phyloP scores from a whole-genome alignment of 2,329 filamentous ascomycete genomes.

The Pseudocercospora vitis region DNA sequence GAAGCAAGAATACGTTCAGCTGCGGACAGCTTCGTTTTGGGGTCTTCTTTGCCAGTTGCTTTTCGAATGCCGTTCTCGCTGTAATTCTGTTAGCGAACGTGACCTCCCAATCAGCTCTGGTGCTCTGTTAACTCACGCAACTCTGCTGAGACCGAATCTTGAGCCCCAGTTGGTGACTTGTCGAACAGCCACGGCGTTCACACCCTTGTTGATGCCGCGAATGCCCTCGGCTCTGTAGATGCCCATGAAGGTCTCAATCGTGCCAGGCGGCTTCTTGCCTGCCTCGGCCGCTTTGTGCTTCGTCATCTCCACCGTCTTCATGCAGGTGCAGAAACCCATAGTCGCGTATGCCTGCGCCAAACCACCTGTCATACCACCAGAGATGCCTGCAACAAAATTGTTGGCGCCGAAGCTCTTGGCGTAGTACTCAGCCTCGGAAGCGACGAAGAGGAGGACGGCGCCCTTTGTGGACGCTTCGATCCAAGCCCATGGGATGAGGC shows the following conservation, averaged over 20 bases:
- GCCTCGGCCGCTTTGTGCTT: constrained; percentile 89
- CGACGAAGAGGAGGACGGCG: constrained; percentile 97
- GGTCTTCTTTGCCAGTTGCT: constrained; percentile 72
- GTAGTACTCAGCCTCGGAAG: constrained; percentile 95
- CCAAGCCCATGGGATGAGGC: constrained; percentile 99
- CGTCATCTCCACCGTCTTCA: constrained; percentile 99
- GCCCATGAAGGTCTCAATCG: constrained; percentile 92
- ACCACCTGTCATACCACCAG: constrained; percentile 88
- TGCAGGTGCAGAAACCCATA: constrained; percentile 99
- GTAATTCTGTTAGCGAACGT: constrained; percentile 18
- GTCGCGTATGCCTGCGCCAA: constrained; percentile 98
- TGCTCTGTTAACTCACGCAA: constrained; percentile 54
- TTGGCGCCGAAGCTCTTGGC: constrained; percentile 74
- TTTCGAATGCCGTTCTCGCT: constrained; percentile 79
- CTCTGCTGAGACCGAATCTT: constrained; percentile 87
- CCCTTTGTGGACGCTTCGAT: constrained; percentile 99
- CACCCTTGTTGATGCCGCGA: constrained; percentile 93
- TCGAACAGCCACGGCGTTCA: constrained; percentile 96
- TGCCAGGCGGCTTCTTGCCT: constrained; percentile 83
- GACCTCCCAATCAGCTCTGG: background rate
- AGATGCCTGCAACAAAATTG: constrained; percentile 85
- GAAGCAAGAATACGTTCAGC: constrained; percentile 87
- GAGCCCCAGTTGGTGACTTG: constrained; percentile 99
- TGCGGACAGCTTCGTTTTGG: constrained; percentile 70
- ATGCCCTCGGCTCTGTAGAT: constrained; percentile 96